These are phyloP conservation scores for Biscutella laevigata DNA, from an alignment of 441 rosid genomes.

Conservation along the genomic window DNA sequence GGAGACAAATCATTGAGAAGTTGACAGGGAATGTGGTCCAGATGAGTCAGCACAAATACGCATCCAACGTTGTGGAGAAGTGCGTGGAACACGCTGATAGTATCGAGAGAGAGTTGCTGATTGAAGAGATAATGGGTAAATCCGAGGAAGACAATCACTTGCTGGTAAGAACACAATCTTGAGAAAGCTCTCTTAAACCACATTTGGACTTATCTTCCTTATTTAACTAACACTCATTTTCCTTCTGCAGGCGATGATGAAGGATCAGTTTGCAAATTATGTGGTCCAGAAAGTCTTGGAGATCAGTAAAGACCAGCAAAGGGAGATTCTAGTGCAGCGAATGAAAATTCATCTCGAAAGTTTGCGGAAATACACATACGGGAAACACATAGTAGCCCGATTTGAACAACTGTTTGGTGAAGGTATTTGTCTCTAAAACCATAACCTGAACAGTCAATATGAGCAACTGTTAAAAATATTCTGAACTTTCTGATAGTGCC, in stretches of 20 bases:
- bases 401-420: constrained; percentile 69
- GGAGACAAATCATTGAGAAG: constrained; percentile 39
- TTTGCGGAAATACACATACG: constrained; percentile 71
- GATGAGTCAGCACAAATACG: constrained; percentile 57
- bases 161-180: constrained; percentile 32
- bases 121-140: constrained; percentile 48
- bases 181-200: constrained; percentile 3
- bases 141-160: constrained; percentile 45
- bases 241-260: constrained; percentile 39
- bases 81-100: constrained; percentile 44
- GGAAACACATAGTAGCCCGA: constrained; percentile 80
- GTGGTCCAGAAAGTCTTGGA: constrained; percentile 72
- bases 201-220: background rate
- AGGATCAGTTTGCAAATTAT: no score
- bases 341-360: constrained; percentile 53
- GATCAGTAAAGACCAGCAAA: constrained; percentile 48
- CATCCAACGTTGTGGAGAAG: constrained; percentile 53
- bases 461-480: background rate
- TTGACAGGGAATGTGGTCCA: constrained; percentile 45
- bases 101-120: constrained; percentile 39
- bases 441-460: background rate
- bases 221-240: background rate
- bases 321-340: constrained; percentile 42
- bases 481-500: background rate
- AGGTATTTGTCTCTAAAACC: constrained; percentile 32